phyloP scores from a whole-genome alignment of 129 eudicot species.

The Kitagawia praeruptora region DNA sequence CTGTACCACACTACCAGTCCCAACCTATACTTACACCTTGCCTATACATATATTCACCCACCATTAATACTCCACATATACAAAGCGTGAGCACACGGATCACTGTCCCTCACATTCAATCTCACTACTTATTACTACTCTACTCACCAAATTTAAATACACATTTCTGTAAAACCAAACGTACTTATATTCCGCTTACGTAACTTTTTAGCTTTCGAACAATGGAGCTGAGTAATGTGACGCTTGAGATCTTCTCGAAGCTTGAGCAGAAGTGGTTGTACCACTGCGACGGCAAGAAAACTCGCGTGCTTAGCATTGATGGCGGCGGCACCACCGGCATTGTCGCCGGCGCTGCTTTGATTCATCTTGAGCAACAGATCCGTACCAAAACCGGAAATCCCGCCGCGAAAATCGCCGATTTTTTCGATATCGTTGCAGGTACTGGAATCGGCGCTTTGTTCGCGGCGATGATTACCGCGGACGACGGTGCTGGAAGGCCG shows the following conservation, averaged over 20 bases:
- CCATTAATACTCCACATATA: conserved; percentile 39
- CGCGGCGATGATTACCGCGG: conserved; percentile 70
- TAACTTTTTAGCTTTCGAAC: not conserved
- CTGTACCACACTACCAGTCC: not conserved
- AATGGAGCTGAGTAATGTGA: conserved; percentile 53
- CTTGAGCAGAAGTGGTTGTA: conserved; percentile 88
- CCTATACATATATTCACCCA: not conserved
- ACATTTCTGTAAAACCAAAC: no score
- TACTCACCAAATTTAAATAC: not conserved
- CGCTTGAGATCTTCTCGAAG: conserved; percentile 86
- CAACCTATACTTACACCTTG: not conserved
- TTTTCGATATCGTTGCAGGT: conserved; percentile 70
- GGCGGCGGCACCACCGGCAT: conserved; percentile 74
- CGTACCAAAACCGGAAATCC: conserved; percentile 65
- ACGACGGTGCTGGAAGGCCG: conserved; percentile 70
- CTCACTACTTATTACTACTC: not conserved
- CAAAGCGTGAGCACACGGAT: conserved; percentile 43
- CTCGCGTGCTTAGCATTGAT: conserved; percentile 68
- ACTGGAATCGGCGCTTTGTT: conserved; percentile 76
- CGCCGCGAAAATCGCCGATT: conserved; percentile 50
- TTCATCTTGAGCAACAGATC: conserved; percentile 77
- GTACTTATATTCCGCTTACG: no score
- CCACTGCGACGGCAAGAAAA: conserved; percentile 59
- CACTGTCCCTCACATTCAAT: not conserved
- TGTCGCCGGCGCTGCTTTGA: conserved; percentile 49